Conservation (phyloP, 768 basidiomycete species). For the Plicaturopsis crispa region DNA sequence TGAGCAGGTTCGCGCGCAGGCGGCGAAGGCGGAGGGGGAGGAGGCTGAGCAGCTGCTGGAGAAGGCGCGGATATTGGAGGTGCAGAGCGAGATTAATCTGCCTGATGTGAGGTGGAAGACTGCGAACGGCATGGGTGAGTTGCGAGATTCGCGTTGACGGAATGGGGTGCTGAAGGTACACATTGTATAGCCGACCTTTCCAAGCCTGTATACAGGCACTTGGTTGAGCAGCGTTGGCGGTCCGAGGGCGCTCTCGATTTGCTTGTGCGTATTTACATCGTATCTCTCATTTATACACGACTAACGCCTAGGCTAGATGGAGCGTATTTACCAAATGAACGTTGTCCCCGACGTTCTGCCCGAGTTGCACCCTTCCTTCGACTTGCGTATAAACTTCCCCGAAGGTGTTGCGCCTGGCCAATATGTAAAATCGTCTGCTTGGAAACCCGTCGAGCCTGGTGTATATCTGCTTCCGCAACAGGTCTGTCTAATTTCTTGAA, state of each 20-base stretch:
- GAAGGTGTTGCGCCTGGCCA: no score
- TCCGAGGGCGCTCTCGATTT: conserved; percentile 79
- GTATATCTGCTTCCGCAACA: conserved; percentile 58
- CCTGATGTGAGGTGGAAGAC: conserved; percentile 78
- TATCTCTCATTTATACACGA: background rate
- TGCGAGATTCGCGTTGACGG: conserved; percentile 1
- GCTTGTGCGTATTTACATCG: conserved; percentile 44
- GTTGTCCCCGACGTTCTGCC: conserved; percentile 86
- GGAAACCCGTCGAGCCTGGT: conserved; percentile 61
- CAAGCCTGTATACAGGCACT: conserved; percentile 66
- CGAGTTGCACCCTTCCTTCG: conserved; percentile 60
- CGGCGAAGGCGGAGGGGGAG: conserved; percentile 13
- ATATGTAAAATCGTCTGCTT: conserved; percentile 13
- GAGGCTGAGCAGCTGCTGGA: conserved; percentile 33
- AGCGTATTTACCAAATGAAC: conserved; percentile 85
- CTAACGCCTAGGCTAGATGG: conserved; percentile 55
- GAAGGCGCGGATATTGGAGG: conserved; percentile 54
- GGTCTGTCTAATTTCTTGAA: conserved; percentile 35
- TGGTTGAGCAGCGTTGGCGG: conserved; percentile 81
- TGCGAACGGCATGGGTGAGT: conserved; percentile 70
- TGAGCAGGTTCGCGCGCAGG: conserved; percentile 12
- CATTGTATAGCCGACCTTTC: conserved; percentile 50
- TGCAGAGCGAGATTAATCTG: conserved; percentile 80
- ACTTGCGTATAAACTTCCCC: no score
- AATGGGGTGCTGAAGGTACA: background rate